Conservation (phyloP, 805 yeast genomes). For the Ogataea kodamae region DNA sequence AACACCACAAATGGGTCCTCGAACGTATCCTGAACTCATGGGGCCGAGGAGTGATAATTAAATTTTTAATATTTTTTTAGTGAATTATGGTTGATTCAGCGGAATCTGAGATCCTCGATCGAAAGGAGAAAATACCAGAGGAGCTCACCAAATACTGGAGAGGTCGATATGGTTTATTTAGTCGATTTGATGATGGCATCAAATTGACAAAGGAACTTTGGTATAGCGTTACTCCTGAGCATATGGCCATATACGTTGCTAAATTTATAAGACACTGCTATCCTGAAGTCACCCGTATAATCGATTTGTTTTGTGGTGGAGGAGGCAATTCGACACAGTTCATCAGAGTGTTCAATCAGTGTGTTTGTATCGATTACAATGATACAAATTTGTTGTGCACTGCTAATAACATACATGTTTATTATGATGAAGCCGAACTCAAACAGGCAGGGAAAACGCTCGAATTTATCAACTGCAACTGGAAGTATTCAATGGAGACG, state of each 20-base stretch:
- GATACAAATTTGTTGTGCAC: conserved; percentile 63
- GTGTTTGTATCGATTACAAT: conserved; percentile 62
- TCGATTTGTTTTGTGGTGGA: conserved; percentile 83
- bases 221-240: conserved; percentile 88
- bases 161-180: conserved; percentile 57
- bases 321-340: conserved; percentile 85
- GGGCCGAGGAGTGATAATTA: conserved; percentile 4
- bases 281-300: conserved; percentile 44
- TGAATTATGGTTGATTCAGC: no score
- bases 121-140: conserved; percentile 29
- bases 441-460: conserved; percentile 52
- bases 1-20: conserved; percentile 85
- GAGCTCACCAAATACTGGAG: conserved; percentile 56
- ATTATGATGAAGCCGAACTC: conserved; percentile 39
- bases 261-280: conserved; percentile 48
- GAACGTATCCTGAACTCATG: conserved; percentile 30
- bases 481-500: conserved; percentile 10
- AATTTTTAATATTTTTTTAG: conserved; percentile 1
- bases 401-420: conserved; percentile 59
- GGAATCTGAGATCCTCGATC: conserved; percentile 14
- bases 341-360: conserved; percentile 52
- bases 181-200: conserved; percentile 63
- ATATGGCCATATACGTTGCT: conserved; percentile 59
- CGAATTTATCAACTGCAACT: conserved; percentile 16
- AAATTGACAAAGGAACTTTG: conserved; percentile 69